Evolutionary conservation across 495 filamentous ascomycete species (phyloP).

Genomic region (Penicillium roqueforti): DNA sequence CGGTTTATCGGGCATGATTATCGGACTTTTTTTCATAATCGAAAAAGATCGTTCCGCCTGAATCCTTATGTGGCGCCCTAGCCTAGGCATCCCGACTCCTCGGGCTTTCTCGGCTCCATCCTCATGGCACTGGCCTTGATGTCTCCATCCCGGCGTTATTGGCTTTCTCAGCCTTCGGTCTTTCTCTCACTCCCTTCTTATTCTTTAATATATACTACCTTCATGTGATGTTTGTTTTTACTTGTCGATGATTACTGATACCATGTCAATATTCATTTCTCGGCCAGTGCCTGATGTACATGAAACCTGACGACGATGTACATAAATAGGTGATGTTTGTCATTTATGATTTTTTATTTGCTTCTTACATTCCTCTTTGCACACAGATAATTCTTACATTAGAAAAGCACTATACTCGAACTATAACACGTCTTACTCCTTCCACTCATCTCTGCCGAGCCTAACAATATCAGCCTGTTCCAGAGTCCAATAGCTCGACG

Average conservation of each 20-base stretch:
- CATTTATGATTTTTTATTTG: not conserved
- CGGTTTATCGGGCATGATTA: not conserved
- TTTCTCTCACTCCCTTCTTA: not conserved
- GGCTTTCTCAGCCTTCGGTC: not conserved
- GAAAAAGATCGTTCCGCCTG: not conserved
- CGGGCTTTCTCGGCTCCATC: not conserved
- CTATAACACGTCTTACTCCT: conserved; percentile 12
- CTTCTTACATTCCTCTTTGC: not conserved
- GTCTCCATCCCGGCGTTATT: not conserved
- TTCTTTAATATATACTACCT: not conserved
- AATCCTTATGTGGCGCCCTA: not conserved
- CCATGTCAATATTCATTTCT: not conserved
- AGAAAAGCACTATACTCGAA: not conserved
- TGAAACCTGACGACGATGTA: not conserved
- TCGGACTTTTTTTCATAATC: not conserved
- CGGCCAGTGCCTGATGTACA: not conserved
- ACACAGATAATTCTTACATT: not conserved
- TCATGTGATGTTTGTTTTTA: not conserved
- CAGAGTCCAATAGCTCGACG: conserved; percentile 32
- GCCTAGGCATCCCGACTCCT: not conserved
- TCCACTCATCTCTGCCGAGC: conserved; percentile 35
- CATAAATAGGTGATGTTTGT: not conserved
- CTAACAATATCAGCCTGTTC: conserved; percentile 35
- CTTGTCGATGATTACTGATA: not conserved
- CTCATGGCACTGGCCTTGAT: not conserved